Percentiles rank a stretch among this genome's conserved stretches.
Conservation (phyloP, 2,329 filamentous ascomycete genomes). For the Xylariaceae sp. region DNA sequence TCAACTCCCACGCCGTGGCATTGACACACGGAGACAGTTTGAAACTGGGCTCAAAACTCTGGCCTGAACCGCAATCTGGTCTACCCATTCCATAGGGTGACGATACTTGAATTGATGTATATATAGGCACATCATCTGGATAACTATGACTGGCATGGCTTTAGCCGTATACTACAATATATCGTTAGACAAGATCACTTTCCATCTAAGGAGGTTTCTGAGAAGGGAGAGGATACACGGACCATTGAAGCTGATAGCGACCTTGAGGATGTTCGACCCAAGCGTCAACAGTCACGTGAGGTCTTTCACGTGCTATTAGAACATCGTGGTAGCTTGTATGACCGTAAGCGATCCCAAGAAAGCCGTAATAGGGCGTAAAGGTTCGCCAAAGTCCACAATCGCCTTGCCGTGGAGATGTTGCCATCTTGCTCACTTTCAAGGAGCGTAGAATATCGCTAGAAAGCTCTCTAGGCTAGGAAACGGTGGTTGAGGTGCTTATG, state of each 20-base stretch:
- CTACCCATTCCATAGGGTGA: too few species aligned
- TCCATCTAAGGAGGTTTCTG: neutral
- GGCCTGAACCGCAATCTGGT: too few species aligned
- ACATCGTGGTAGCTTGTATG: neutral
- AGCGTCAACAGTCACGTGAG: neutral
- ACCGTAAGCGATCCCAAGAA: neutral
- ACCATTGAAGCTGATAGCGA: neutral
- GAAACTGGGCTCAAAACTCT: too few species aligned
- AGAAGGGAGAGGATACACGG: neutral
- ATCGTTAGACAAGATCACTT: neutral
- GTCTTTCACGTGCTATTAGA: constrained; percentile 1
- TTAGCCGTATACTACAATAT: neutral
- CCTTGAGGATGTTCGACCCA: neutral
- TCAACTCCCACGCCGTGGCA: too few species aligned
- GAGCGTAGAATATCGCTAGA: neutral
- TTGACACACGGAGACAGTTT: too few species aligned
- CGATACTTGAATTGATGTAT: neutral
- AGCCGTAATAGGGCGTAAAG: constrained; percentile 1
- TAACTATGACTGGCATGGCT: neutral
- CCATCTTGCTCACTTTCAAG: neutral
- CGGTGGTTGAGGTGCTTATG: too few species aligned
- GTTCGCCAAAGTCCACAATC: neutral
- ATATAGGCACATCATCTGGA: neutral
- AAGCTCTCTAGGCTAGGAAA: neutral
- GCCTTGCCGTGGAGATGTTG: neutral